phyloP scores from a whole-genome alignment of 176 grass and related monocot species.

The Musa schizocarpa region DNA sequence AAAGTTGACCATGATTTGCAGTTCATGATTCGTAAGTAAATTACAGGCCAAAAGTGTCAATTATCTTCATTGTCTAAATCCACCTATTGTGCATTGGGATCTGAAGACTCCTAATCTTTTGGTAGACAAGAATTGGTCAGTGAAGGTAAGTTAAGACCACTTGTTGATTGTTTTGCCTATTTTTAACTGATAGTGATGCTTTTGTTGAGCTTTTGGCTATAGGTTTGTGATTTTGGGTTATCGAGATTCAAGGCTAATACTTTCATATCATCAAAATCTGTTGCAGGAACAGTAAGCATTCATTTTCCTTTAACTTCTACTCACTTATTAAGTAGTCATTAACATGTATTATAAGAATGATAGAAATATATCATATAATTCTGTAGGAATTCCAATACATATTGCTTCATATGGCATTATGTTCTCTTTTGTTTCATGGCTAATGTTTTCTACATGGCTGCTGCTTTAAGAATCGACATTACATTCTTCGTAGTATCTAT shows the following conservation, averaged over 20 bases:
- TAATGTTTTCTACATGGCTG: too few species aligned
- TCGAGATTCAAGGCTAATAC: constrained; percentile 96
- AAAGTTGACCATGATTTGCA: too few species aligned
- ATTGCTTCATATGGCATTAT: neutral
- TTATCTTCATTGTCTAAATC: constrained; percentile 95
- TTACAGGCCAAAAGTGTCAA: constrained; percentile 90
- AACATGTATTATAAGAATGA: neutral
- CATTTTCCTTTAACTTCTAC: neutral
- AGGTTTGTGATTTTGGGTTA: constrained; percentile 96
- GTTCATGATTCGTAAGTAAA: neutral
- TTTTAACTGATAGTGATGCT: constrained; percentile 11
- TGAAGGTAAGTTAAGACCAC: constrained; percentile 53
- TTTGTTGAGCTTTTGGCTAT: constrained; percentile 15
- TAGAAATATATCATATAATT: too few species aligned
- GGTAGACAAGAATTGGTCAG: constrained; percentile 92
- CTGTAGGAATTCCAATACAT: neutral
- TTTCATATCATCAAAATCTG: constrained; percentile 93
- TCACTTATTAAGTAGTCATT: neutral
- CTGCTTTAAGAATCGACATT: neutral
- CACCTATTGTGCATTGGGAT: constrained; percentile 97
- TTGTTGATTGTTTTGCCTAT: constrained; percentile 11
- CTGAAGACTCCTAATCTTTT: constrained; percentile 92
- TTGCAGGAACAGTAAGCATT: constrained; percentile 77
- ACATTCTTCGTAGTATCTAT: neutral
- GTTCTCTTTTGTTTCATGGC: neutral